Conservation (phyloP, 257 asterid genomes). For the Solanum chiquidenum region DNA sequence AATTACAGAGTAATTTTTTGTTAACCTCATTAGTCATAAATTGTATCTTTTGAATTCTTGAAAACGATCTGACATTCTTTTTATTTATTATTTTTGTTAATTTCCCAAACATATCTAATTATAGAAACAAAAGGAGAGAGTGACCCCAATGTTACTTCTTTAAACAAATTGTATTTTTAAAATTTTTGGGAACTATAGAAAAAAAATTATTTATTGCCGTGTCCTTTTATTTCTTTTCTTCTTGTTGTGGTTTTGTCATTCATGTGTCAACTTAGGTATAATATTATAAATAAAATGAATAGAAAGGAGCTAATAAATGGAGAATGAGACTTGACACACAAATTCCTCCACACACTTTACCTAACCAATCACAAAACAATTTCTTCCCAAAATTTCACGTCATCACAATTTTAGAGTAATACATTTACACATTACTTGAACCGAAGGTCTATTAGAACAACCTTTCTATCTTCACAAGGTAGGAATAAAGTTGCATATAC, state of each 20-base stretch:
- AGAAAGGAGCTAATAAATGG: not conserved
- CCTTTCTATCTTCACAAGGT: accelerated
- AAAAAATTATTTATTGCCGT: not conserved
- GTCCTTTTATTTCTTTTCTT: not conserved
- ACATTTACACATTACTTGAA: not conserved
- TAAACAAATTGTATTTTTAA: not conserved
- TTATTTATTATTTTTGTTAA: too few relatives aligned
- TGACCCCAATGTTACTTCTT: not conserved
- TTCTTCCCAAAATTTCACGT: not conserved
- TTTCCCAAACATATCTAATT: not conserved
- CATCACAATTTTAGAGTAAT: not conserved
- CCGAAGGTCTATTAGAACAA: accelerated
- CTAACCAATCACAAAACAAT: not conserved
- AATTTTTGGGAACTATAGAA: not conserved
- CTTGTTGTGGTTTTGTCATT: not conserved
- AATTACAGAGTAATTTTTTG: too few relatives aligned
- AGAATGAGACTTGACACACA: not conserved
- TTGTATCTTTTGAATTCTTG: too few relatives aligned
- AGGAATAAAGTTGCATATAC: too few relatives aligned
- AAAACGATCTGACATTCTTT: not conserved
- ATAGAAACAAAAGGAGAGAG: not conserved
- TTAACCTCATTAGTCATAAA: not conserved
- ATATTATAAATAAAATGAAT: not conserved
- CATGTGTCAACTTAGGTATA: not conserved
- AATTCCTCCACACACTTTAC: not conserved